Evolutionary conservation across 805 yeast genomes (phyloP), one percentile per base, ranked within the genome.

Genomic region (Schwanniomyces occidentalis): DNA sequence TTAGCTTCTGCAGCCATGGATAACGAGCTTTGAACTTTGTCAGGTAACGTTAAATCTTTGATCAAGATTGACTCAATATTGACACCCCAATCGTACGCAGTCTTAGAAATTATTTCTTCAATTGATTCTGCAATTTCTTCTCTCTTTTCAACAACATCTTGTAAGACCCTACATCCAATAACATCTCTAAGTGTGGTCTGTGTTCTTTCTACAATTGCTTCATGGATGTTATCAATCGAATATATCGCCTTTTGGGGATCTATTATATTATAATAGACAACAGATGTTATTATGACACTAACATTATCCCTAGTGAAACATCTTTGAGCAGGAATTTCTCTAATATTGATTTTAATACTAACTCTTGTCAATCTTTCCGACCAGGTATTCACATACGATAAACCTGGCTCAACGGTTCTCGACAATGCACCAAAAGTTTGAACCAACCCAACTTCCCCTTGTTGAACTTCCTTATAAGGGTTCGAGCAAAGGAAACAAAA

Each of bases 1-100:
- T 77, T 77, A 26, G 85, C 81, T 65, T 82, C 85, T 12, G 89
- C 85, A 12, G 87, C 88, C 72, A 76, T 78, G 3, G 86, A 77
- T 46, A 82, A 65, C 3, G 86, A 76, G 32, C 71, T 63, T 32
- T 81, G 76, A 30, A 82, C 81, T 24, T 69, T 68, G 8, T 59
- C 54, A 8, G 80, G 79, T 44, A 82, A 65, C 14, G 63, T 61
- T 50, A 82, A 66, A 55, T 82, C 88, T 62, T 82, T 82, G 54
- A 82, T 81, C 45, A 82, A 66, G 41, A 82, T 78, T 33, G 80
- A 70, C 57, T 82, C 88, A 40, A 82, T 74, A 41, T 69, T 65
- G 23, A 80, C 85, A 49, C 89, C 89, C 89, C 89, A 82, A 38
- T 71, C 76, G 23, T 65, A 61, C 4, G 85, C 86, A 8, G 85